Conservation (phyloP, 2,329 filamentous ascomycete genomes). For the Fusarium sp. region DNA sequence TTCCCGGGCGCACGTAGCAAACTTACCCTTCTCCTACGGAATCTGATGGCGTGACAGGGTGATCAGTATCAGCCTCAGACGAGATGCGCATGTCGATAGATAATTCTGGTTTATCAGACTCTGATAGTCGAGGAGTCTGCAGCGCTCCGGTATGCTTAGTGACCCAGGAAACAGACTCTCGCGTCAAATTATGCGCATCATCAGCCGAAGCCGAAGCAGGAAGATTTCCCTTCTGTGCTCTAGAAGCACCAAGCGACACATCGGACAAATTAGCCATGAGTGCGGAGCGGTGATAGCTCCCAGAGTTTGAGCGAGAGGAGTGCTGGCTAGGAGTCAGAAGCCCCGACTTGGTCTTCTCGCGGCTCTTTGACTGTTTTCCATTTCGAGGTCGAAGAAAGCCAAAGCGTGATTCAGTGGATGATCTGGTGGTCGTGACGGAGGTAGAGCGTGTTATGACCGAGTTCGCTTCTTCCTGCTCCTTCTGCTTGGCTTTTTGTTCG, state of each 20-base stretch:
- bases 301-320: slow-evolving; percentile 44
- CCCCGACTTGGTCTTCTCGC: slow-evolving; percentile 39
- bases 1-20: neutral
- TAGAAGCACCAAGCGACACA: slow-evolving; percentile 17
- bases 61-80: slow-evolving; percentile 32
- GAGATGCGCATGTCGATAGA: slow-evolving; percentile 33
- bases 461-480: slow-evolving; percentile 24
- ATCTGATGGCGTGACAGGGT: slow-evolving; percentile 26
- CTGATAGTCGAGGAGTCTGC: slow-evolving; percentile 4
- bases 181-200: slow-evolving; percentile 14
- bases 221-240: neutral
- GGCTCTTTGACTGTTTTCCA: slow-evolving; percentile 35
- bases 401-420: slow-evolving; percentile 54
- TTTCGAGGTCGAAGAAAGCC: slow-evolving; percentile 58
- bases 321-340: slow-evolving; percentile 42
- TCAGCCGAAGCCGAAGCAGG: slow-evolving; percentile 2
- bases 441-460: slow-evolving; percentile 50
- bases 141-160: slow-evolving; percentile 27
- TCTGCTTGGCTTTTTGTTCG: slow-evolving; percentile 46
- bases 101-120: slow-evolving; percentile 20
- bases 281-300: slow-evolving; percentile 41
- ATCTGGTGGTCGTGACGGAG: slow-evolving; percentile 59
- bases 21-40: slow-evolving; percentile 23
- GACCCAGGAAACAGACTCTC: slow-evolving; percentile 26
- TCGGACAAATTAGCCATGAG: slow-evolving; percentile 30